A percentile compares a stretch with the other conserved stretches of the same genome.
Evolutionary conservation across 1,284 basidiomycete species (phyloP).

Genomic region (Phylloporus gajari): DNA sequence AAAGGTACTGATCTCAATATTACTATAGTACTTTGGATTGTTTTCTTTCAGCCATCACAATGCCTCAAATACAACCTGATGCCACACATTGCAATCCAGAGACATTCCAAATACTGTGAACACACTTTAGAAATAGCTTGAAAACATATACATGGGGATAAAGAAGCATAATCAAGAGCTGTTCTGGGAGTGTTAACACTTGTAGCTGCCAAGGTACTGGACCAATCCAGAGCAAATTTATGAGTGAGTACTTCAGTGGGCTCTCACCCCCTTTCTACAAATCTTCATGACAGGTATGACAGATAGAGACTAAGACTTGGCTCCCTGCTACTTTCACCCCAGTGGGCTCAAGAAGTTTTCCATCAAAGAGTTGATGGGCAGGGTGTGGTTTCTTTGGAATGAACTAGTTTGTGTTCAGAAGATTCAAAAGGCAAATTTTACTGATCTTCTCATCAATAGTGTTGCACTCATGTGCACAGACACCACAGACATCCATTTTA

Average conservation of each 20-base stretch:
- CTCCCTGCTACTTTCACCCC: background rate
- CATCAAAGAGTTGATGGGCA: background rate
- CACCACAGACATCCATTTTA: no score
- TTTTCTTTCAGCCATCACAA: constrained; percentile 48
- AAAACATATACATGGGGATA: no score
- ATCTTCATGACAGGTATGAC: background rate
- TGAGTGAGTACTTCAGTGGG: no score
- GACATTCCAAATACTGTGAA: no score
- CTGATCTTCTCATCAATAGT: no score
- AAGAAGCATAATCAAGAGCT: no score
- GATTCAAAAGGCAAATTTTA: no score
- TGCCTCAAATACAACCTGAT: constrained; percentile 30
- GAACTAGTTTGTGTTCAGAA: background rate
- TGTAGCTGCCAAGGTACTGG: no score
- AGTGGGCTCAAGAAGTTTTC: background rate
- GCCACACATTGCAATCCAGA: constrained; percentile 13
- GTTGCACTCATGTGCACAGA: no score
- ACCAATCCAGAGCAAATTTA: no score
- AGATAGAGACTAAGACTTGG: background rate
- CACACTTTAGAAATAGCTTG: no score
- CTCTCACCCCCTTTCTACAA: background rate
- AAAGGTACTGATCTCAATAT: constrained; percentile 38
- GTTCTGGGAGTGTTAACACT: no score
- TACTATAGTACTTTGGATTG: constrained; percentile 45
- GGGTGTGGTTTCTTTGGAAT: background rate